A percentile compares a stretch with the other conserved stretches of the same genome.
These are phyloP conservation scores for Quaeritorhiza haematococci DNA, from an alignment of 371 early-diverging fungal species.

Conservation along the genomic window DNA sequence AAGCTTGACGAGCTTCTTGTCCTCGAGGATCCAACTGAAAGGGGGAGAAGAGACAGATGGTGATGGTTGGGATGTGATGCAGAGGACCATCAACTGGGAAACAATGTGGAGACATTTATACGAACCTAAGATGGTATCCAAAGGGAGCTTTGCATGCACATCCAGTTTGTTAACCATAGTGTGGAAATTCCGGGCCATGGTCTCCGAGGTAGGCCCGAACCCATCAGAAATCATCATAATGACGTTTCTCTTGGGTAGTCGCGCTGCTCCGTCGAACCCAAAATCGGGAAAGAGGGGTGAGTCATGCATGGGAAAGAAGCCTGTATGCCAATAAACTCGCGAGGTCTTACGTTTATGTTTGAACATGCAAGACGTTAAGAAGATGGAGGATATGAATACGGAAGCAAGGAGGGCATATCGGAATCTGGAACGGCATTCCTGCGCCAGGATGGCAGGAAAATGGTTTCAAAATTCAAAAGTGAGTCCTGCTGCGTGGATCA, in stretches of 20 bases:
- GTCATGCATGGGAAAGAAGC: no score
- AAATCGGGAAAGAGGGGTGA: no score
- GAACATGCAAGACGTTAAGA: no score
- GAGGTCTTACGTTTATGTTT: no score
- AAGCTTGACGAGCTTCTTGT: slow-evolving; percentile 75
- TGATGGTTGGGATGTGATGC: neutral
- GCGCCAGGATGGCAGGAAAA: no score
- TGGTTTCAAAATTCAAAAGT: no score
- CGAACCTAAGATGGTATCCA: slow-evolving; percentile 70
- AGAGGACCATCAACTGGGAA: neutral
- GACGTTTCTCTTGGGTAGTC: slow-evolving; percentile 71
- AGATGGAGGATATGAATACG: no score
- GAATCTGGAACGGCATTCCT: no score
- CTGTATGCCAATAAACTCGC: no score
- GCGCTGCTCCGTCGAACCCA: no score
- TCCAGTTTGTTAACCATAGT: slow-evolving; percentile 50
- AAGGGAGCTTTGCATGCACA: slow-evolving; percentile 44
- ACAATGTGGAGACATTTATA: neutral
- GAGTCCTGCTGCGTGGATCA: no score
- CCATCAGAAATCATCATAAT: slow-evolving; percentile 91
- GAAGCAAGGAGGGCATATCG: no score
- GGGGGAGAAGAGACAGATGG: slow-evolving; percentile 7
- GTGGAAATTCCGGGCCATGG: slow-evolving; percentile 75
- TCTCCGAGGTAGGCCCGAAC: slow-evolving; percentile 90
- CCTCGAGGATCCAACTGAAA: slow-evolving; percentile 69